Conservation (phyloP, 495 filamentous ascomycete species). For the Talaromyces nanjingensis region DNA sequence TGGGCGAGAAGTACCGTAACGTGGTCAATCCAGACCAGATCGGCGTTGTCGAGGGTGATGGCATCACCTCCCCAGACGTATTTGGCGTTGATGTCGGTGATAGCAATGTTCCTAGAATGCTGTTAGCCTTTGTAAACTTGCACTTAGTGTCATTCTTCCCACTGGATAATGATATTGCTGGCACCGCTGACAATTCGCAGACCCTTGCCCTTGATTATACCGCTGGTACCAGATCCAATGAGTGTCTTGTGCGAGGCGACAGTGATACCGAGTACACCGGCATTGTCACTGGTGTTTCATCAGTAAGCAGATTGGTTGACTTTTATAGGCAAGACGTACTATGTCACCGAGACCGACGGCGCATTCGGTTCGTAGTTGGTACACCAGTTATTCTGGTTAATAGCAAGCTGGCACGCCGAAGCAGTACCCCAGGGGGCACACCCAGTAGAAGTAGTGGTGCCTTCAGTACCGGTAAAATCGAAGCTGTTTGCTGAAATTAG, state of each 20-base stretch:
- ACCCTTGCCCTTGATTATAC: neutral
- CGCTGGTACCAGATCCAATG: neutral
- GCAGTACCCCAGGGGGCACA: slow-evolving; percentile 41
- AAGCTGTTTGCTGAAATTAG: neutral
- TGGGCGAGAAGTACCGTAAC: neutral
- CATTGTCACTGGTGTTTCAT: neutral
- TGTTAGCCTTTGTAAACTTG: neutral
- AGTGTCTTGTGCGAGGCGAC: neutral
- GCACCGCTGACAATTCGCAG: neutral
- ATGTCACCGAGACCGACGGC: slow-evolving; percentile 14
- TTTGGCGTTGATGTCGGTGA: neutral
- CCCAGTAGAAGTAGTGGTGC: slow-evolving; percentile 18
- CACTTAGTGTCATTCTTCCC: neutral
- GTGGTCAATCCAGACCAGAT: neutral
- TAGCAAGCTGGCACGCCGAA: slow-evolving; percentile 42
- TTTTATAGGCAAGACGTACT: neutral
- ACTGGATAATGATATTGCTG: neutral
- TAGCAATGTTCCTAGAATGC: neutral
- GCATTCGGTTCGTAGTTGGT: slow-evolving; percentile 31
- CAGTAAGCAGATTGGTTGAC: neutral
- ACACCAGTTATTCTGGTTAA: slow-evolving; percentile 46
- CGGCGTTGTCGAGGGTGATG: neutral
- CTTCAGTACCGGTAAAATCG: neutral
- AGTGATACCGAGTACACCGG: neutral
- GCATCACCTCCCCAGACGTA: neutral